Percentiles rank a stretch among this genome's conserved stretches.
These are phyloP conservation scores for Scutellaria baicalensis DNA, from an alignment of 257 asterid species.

Conservation along the genomic window DNA sequence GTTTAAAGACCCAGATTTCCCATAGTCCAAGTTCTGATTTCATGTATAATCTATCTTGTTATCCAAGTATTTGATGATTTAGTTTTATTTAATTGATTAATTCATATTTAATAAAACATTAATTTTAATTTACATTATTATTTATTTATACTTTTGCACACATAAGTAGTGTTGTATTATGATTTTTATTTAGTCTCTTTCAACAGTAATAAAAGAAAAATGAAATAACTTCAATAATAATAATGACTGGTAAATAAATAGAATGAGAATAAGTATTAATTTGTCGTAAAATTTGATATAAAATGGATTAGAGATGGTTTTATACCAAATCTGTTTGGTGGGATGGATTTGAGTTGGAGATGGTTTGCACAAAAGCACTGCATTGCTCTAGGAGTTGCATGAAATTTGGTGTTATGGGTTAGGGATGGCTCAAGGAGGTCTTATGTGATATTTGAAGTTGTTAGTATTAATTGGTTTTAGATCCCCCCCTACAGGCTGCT, in stretches of 20 bases:
- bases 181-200: background rate
- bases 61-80: background rate
- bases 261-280: background rate
- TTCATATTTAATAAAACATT: background rate
- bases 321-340: background rate
- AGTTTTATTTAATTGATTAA: background rate
- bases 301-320: background rate
- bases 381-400: background rate
- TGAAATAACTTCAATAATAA: background rate
- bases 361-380: background rate
- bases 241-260: background rate
- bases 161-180: background rate
- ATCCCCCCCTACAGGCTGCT: constrained; percentile 60
- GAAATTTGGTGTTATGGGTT: background rate
- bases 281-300: background rate
- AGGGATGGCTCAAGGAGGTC: background rate
- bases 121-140: background rate
- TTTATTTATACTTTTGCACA: background rate
- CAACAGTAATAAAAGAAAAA: background rate
- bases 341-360: background rate
- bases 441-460: constrained; percentile 2
- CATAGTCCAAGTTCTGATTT: background rate
- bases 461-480: background rate
- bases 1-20: background rate
- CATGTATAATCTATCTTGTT: background rate